Percentiles rank a stretch among this genome's conserved stretches.
These are phyloP conservation scores for Solanum pennellii DNA, from an alignment of 257 asterid genomes.

Conservation along the genomic window DNA sequence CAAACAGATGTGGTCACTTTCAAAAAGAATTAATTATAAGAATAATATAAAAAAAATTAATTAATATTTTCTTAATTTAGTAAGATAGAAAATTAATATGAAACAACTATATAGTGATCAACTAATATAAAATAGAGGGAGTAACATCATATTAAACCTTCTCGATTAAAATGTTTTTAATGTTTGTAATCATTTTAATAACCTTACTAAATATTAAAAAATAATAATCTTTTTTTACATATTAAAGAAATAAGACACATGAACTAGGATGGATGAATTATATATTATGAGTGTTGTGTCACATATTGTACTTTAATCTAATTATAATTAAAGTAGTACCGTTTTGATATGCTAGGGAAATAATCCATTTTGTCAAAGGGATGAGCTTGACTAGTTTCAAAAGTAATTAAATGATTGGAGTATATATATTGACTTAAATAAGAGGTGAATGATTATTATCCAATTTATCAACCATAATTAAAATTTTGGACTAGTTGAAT, in stretches of 20 bases:
- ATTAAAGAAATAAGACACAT: not conserved
- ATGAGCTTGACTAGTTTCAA: not conserved
- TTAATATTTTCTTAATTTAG: fast-evolving
- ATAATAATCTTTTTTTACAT: not conserved
- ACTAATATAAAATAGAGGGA: too few relatives aligned
- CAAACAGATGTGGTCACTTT: too few relatives aligned
- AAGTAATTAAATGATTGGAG: not conserved
- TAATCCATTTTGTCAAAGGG: not conserved
- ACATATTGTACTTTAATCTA: not conserved
- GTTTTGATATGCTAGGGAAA: not conserved
- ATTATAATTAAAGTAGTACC: not conserved
- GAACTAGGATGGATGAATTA: not conserved
- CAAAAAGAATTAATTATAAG: too few relatives aligned
- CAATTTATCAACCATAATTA: not conserved
- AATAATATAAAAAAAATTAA: too few relatives aligned
- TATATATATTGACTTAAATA: not conserved
- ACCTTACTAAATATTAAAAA: not conserved
- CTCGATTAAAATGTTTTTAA: too few relatives aligned
- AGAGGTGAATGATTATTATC: not conserved
- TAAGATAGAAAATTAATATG: too few relatives aligned
- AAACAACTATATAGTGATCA: too few relatives aligned
- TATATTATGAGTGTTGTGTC: not conserved
- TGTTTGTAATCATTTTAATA: not conserved
- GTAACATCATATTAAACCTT: not conserved
- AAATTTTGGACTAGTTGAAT: not conserved